A percentile compares a stretch with the other conserved stretches of the same genome.
Evolutionary conservation across 495 filamentous ascomycete genomes (phyloP).

Genomic region (Penicillium dipodomyicola): DNA sequence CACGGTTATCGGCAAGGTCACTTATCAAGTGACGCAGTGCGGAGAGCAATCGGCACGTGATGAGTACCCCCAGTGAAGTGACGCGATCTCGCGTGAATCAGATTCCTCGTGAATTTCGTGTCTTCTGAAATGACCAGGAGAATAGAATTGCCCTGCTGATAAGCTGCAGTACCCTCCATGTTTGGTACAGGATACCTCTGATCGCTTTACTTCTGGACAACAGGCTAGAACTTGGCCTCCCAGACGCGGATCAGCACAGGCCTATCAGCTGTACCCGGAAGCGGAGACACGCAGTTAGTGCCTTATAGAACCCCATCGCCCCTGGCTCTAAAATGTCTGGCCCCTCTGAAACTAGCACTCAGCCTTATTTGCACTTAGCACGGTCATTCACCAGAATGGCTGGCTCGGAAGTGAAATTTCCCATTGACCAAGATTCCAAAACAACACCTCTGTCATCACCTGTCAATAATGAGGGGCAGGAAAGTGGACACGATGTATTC

Average conservation of each 20-base stretch:
- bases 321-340: slow-evolving; percentile 28
- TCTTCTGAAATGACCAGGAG: neutral
- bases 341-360: slow-evolving; percentile 28
- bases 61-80: slow-evolving; percentile 17
- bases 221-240: slow-evolving; percentile 11
- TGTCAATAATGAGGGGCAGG: slow-evolving; percentile 30
- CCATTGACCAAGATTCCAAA: slow-evolving; percentile 36
- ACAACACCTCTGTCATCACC: slow-evolving; percentile 24
- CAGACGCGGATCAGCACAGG: slow-evolving; percentile 29
- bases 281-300: slow-evolving; percentile 29
- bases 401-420: slow-evolving; percentile 37
- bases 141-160: neutral
- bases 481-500: slow-evolving; percentile 45
- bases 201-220: neutral
- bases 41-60: slow-evolving; percentile 22
- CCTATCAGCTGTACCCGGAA: slow-evolving; percentile 34
- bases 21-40: slow-evolving; percentile 35
- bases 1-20: slow-evolving; percentile 10
- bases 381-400: slow-evolving; percentile 58
- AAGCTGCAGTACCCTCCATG: neutral
- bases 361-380: slow-evolving; percentile 37
- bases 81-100: slow-evolving; percentile 1
- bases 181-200: neutral
- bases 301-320: slow-evolving; percentile 24
- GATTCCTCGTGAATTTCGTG: neutral